Evolutionary conservation across 2,329 filamentous ascomycete genomes (phyloP).

Genomic region (Epichloe gansuensis): DNA sequence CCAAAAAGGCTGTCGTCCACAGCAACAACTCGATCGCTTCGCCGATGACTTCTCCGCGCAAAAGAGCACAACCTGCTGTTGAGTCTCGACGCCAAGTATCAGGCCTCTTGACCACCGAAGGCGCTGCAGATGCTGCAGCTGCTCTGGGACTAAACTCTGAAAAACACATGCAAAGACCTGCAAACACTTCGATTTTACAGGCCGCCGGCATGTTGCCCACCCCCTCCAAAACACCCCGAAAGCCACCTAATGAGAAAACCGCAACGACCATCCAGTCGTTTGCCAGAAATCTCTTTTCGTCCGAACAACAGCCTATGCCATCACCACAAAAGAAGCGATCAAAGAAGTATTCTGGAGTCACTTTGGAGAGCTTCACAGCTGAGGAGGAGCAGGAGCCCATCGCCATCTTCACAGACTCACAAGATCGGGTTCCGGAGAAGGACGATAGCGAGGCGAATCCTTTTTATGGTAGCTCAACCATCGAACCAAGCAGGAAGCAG

Average conservation of each 20-base stretch:
- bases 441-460: conserved; percentile 59
- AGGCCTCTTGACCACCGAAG: conserved; percentile 30
- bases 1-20: conserved; percentile 19
- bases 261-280: conserved; percentile 39
- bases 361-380: conserved; percentile 44
- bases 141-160: conserved; percentile 25
- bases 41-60: conserved; percentile 34
- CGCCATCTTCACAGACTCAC: conserved; percentile 64
- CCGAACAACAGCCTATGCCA: conserved; percentile 44
- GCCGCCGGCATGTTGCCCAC: conserved; percentile 54
- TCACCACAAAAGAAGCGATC: conserved; percentile 44
- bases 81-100: conserved; percentile 36
- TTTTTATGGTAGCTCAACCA: conserved; percentile 43
- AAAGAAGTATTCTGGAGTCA: conserved; percentile 43
- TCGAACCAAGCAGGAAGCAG: conserved; percentile 32
- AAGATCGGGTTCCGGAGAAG: conserved; percentile 59
- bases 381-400: conserved; percentile 49
- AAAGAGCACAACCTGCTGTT: conserved; percentile 35
- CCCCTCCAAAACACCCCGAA: conserved; percentile 68
- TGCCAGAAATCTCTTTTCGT: conserved; percentile 50
- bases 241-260: conserved; percentile 40
- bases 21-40: conserved; percentile 23
- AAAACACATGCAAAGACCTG: conserved; percentile 14
- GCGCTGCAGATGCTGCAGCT: conserved; percentile 28
- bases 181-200: conserved; percentile 18